Conservation (phyloP, 2,329 filamentous ascomycete genomes). For the Aspergillus sp. region DNA sequence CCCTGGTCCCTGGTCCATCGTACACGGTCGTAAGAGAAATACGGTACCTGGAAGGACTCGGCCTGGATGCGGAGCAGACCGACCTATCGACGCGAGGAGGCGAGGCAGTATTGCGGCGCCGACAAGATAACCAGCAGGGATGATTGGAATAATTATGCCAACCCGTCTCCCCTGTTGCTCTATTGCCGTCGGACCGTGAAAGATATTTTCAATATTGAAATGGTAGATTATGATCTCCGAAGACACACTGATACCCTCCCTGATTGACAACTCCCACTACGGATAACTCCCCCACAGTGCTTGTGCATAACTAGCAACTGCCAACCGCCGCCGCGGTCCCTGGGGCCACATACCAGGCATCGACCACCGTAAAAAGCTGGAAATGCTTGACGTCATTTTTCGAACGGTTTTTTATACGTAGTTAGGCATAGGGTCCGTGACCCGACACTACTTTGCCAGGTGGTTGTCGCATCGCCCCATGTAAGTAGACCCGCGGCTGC, state of each 20-base stretch:
- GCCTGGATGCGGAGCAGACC: neutral
- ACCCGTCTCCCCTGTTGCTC: constrained; percentile 7
- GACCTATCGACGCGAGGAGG: constrained; percentile 16
- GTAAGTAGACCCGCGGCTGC: neutral
- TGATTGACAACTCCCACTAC: too few species aligned
- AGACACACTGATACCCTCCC: neutral
- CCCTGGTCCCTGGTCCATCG: neutral
- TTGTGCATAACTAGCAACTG: too few species aligned
- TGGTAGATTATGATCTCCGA: neutral
- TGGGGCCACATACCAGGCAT: neutral
- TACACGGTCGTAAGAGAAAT: neutral
- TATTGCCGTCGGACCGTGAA: neutral
- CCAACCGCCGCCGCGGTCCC: too few species aligned
- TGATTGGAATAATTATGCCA: constrained; percentile 8
- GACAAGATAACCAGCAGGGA: constrained; percentile 5
- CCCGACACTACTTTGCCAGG: neutral
- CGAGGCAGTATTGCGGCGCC: constrained; percentile 11
- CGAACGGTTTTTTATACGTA: neutral
- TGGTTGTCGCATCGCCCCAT: neutral
- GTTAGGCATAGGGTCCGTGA: neutral
- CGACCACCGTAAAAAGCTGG: neutral
- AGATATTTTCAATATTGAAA: neutral
- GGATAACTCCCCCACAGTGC: too few species aligned
- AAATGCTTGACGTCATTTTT: neutral
- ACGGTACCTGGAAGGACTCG: constrained; percentile 12